Conservation (phyloP, 2,329 filamentous ascomycete genomes). For the Sclerotinia sclerotiorum region DNA sequence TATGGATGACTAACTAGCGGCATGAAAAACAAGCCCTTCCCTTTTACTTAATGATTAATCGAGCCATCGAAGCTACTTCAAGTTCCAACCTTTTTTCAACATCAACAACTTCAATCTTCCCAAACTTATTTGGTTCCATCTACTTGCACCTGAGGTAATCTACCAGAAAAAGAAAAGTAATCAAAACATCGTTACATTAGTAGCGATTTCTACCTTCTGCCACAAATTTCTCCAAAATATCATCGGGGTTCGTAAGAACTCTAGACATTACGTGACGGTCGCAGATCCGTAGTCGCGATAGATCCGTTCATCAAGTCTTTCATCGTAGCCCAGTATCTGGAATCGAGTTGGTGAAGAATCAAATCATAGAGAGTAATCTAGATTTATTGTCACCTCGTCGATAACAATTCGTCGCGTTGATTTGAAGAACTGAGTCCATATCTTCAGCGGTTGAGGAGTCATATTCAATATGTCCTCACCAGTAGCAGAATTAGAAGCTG, state of each 20-base stretch:
- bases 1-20: conserved; percentile 13
- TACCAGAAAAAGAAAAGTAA: conserved; percentile 16
- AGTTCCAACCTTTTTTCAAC: conserved; percentile 13
- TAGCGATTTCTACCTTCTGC: conserved; percentile 15
- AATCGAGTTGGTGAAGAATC: conserved; percentile 21
- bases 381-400: conserved; percentile 20
- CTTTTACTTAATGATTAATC: conserved; percentile 1
- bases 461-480: conserved; percentile 67
- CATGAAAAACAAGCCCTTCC: conserved; percentile 3
- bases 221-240: conserved; percentile 13
- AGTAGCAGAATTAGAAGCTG: conserved; percentile 86
- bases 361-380: conserved; percentile 25
- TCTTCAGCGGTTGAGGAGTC: conserved; percentile 4
- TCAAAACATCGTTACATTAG: conserved; percentile 9
- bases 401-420: conserved; percentile 22
- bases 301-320: conserved; percentile 24
- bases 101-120: not conserved
- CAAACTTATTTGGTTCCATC: conserved; percentile 9
- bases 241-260: conserved; percentile 2
- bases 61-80: conserved; percentile 3
- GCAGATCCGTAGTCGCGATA: conserved; percentile 25
- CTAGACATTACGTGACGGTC: conserved; percentile 23
- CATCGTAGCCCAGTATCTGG: conserved; percentile 25
- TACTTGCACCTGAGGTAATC: conserved; percentile 14
- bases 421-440: conserved; percentile 18